Evolutionary conservation across 1,284 basidiomycete genomes (phyloP), one percentile per base, ranked within the genome.

Genomic region (Moesziomyces sp.): DNA sequence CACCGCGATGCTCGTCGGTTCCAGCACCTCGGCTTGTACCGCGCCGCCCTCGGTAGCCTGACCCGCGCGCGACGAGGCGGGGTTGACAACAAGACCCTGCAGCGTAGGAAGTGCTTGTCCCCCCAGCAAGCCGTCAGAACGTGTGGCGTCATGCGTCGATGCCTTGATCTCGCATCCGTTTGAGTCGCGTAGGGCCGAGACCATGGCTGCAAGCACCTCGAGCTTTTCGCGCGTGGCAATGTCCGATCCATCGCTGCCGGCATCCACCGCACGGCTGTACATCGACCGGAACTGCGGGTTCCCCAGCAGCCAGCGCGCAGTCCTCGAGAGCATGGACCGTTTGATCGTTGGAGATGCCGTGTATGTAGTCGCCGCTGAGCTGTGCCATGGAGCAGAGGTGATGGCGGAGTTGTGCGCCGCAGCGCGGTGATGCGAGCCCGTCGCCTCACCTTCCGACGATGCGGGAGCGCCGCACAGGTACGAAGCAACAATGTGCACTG

Each of bases 1-100:
- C 14, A 71, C 58, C 2, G 73, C 53, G 26, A 81, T 62, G 21
- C 54, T 55, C n/a, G 76, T 48, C 4, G 69, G 65, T 46, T 81
- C 79, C 1, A 81, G 57, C 23, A 74, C 61, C 44, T 71, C 54
- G 14, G 67, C 57, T 14, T 16, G 38, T 1, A 58, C 24, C 28
- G 21, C 49, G 4, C 26, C 33, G 26, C 18, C 26, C 2, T 18
- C 40, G 1, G 49, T 23, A 4, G 14, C 21, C 18, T 14, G 28
- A 18, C 30, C 14, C 3, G 40, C 45, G 18, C 40, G 14, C 18
- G 19, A 2, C 18, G 19, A 19, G 35, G 26, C 18, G 9, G 38
- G 40, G 26, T 52, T 38, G 24, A 33, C 30, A 16, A 56, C 56
- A 3, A 69, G 57, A 33, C 35, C 45, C 11, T 40, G 45, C 26